Conservation (phyloP, 192 early-diverging fungal species). For the Geranomyces variabilis region DNA sequence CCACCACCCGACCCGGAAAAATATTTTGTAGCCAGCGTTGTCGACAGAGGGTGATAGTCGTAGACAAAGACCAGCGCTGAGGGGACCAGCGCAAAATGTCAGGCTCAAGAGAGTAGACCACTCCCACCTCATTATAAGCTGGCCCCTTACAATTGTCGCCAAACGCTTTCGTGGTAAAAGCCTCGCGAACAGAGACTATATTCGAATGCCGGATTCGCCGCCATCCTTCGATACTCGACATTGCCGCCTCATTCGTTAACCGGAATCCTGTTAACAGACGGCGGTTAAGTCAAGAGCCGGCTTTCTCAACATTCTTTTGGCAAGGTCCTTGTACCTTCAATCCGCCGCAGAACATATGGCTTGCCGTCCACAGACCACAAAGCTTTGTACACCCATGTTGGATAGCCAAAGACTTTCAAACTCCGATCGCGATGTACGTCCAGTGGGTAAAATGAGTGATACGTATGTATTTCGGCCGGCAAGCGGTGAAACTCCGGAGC, state of each 20-base stretch:
- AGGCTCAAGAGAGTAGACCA: too few relatives aligned
- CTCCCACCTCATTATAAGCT: too few relatives aligned
- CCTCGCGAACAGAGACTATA: constrained; percentile 87
- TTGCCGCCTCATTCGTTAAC: constrained; percentile 76
- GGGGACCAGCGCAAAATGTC: background rate
- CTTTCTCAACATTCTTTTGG: background rate
- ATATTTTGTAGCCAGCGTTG: constrained; percentile 70
- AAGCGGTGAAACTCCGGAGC: constrained; percentile 42
- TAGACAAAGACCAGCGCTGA: constrained; percentile 93
- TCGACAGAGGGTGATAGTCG: constrained; percentile 87
- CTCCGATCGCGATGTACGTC: constrained; percentile 49
- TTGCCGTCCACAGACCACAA: constrained; percentile 82
- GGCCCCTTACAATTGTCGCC: constrained; percentile 88
- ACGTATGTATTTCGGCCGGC: constrained; percentile 78
- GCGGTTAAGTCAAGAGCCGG: background rate
- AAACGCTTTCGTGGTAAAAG: constrained; percentile 94
- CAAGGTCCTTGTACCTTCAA: constrained; percentile 62
- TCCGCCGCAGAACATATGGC: constrained; percentile 80
- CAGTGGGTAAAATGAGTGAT: constrained; percentile 66
- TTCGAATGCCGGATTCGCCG: constrained; percentile 77
- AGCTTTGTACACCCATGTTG: constrained; percentile 82
- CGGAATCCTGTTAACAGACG: constrained; percentile 55
- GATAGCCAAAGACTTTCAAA: constrained; percentile 67
- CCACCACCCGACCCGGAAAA: constrained; percentile 44
- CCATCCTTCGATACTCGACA: constrained; percentile 87